phyloP scores from a whole-genome alignment of 2,329 filamentous ascomycete genomes.

The Hypoxylon sp. region DNA sequence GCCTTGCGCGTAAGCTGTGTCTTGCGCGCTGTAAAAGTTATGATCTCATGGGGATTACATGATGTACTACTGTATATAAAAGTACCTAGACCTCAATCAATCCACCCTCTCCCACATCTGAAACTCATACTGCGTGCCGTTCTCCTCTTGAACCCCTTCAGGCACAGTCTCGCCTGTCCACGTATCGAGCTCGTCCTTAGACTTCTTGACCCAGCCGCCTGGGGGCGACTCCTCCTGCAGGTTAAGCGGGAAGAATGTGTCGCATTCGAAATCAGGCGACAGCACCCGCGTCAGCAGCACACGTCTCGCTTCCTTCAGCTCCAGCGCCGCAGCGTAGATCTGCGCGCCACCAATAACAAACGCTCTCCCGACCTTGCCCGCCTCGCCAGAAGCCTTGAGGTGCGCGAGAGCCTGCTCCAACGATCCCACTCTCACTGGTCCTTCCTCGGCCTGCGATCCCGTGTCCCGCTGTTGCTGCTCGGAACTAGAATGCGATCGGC shows the following conservation, averaged over 20 bases:
- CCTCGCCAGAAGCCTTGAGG: slow-evolving; percentile 56
- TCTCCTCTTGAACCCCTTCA: slow-evolving; percentile 72
- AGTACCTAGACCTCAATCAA: slow-evolving; percentile 35
- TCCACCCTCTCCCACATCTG: slow-evolving; percentile 78
- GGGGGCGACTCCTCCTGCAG: slow-evolving; percentile 59
- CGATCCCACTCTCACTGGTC: slow-evolving; percentile 71
- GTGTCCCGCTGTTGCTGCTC: slow-evolving; percentile 9
- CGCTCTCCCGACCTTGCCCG: slow-evolving; percentile 65
- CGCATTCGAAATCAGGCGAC: slow-evolving; percentile 78
- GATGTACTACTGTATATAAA: slow-evolving; percentile 40
- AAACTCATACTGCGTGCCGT: slow-evolving; percentile 76
- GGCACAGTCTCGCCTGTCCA: slow-evolving; percentile 78
- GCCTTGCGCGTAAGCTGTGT: neutral
- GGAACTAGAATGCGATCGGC: slow-evolving; percentile 63
- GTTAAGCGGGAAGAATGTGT: slow-evolving; percentile 79
- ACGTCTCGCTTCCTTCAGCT: slow-evolving; percentile 68
- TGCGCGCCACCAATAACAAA: slow-evolving; percentile 94
- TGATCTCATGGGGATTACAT: slow-evolving; percentile 19
- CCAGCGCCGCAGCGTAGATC: slow-evolving; percentile 82
- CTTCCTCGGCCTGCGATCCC: slow-evolving; percentile 52
- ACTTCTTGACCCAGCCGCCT: slow-evolving; percentile 68
- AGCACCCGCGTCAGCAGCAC: slow-evolving; percentile 80
- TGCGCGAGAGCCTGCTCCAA: slow-evolving; percentile 71
- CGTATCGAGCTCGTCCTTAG: slow-evolving; percentile 67
- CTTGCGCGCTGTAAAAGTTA: slow-evolving; percentile 10